Evolutionary conservation across 768 basidiomycete genomes (phyloP).

Genomic region (Dentipellis sp.): DNA sequence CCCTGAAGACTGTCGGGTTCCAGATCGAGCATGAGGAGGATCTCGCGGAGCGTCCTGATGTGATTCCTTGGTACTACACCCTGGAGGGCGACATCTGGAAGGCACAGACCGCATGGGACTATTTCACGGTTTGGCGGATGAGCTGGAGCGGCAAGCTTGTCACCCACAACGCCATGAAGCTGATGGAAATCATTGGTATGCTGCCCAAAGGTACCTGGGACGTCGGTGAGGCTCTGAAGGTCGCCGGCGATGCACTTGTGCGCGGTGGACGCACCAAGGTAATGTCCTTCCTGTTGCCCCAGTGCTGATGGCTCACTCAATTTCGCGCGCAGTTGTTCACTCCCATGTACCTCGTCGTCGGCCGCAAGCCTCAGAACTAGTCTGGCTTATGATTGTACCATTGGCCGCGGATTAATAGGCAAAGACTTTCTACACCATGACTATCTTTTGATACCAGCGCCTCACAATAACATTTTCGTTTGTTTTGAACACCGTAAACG

Average conservation of each 20-base stretch:
- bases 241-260: constrained; percentile 31
- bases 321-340: background rate
- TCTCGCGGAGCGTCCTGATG: constrained; percentile 74
- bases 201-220: constrained; percentile 89
- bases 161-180: constrained; percentile 69
- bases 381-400: background rate
- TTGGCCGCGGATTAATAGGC: background rate
- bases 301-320: background rate
- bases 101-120: constrained; percentile 91
- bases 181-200: constrained; percentile 69
- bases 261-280: background rate
- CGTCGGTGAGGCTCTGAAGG: constrained; percentile 81
- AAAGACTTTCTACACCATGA: background rate
- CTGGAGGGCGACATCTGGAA: constrained; percentile 89
- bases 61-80: constrained; percentile 90
- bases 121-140: constrained; percentile 81
- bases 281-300: background rate
- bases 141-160: constrained; percentile 79
- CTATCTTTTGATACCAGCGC: background rate
- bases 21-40: constrained; percentile 87
- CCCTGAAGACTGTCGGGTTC: constrained; percentile 79
- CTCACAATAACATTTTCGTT: background rate
- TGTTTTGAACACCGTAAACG: background rate
- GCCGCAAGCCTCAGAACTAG: background rate
- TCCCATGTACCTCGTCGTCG: background rate